Evolutionary conservation across 2,329 filamentous ascomycete species (phyloP).

Genomic region (Penicillium fuscoglaucum): DNA sequence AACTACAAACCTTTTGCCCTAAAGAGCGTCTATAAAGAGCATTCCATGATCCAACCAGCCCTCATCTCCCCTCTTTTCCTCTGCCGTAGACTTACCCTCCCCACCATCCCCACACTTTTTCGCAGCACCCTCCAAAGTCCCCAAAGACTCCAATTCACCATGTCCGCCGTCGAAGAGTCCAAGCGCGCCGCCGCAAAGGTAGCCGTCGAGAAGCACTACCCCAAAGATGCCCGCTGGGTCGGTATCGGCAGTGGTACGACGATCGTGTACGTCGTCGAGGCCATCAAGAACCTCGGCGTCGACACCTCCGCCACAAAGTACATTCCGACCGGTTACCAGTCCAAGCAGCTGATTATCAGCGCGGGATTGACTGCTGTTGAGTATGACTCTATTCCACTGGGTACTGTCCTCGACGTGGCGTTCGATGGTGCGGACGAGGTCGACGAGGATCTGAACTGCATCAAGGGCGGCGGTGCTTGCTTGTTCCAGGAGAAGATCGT

Average conservation of each 20-base stretch:
- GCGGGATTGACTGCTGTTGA: slow-evolving; percentile 75
- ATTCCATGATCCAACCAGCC: slow-evolving; percentile 7
- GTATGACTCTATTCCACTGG: slow-evolving; percentile 70
- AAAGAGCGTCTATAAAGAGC: not conserved
- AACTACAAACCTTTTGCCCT: too few relatives aligned
- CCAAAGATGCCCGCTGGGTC: slow-evolving; percentile 56
- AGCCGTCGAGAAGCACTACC: slow-evolving; percentile 63
- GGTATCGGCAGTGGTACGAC: slow-evolving; percentile 67
- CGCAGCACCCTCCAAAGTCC: slow-evolving; percentile 2
- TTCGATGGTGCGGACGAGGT: slow-evolving; percentile 98
- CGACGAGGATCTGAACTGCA: slow-evolving; percentile 89
- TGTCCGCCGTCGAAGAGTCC: slow-evolving; percentile 51
- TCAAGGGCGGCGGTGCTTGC: slow-evolving; percentile 97
- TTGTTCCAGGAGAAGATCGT: slow-evolving; percentile 98
- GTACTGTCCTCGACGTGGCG: slow-evolving; percentile 73
- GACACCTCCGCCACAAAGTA: slow-evolving; percentile 68
- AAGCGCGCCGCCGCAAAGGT: slow-evolving; percentile 60
- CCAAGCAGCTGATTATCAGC: slow-evolving; percentile 77
- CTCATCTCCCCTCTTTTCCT: slow-evolving; percentile 20
- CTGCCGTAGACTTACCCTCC: slow-evolving; percentile 4
- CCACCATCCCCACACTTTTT: slow-evolving; percentile 10
- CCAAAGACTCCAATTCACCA: slow-evolving; percentile 29
- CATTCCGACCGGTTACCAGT: slow-evolving; percentile 89
- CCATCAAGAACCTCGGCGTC: slow-evolving; percentile 54
- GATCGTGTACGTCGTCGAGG: slow-evolving; percentile 67